Percentiles rank a stretch among this genome's conserved stretches.
phyloP scores from a whole-genome alignment of 176 grass and related monocot genomes.

The Hsuehochloa calcarea region DNA sequence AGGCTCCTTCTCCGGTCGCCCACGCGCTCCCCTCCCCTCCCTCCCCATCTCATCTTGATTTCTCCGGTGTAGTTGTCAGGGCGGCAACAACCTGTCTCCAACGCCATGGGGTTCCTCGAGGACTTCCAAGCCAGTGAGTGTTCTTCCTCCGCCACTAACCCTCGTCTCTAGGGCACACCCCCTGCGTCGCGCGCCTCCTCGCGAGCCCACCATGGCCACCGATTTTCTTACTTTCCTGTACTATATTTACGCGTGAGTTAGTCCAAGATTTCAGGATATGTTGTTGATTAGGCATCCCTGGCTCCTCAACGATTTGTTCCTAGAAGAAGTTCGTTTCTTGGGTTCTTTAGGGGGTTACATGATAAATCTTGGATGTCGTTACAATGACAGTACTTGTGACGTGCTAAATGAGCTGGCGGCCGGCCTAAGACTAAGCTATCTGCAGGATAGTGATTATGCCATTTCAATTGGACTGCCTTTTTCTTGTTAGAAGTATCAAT shows the following conservation, averaged over 20 bases:
- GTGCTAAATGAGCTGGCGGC: not conserved
- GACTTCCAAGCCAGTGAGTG: conserved; percentile 69
- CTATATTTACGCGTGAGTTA: not conserved
- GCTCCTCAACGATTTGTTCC: not conserved
- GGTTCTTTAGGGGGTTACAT: conserved; percentile 1
- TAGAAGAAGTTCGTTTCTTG: not conserved
- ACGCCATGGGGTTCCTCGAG: conserved; percentile 60
- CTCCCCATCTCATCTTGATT: not conserved
- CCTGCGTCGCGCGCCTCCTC: not conserved
- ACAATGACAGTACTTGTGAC: not conserved
- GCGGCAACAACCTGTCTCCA: not conserved
- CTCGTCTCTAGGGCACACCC: conserved; percentile 25
- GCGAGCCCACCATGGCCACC: not conserved
- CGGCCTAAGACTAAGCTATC: not conserved
- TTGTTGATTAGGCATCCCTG: not conserved
- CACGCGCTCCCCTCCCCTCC: not conserved
- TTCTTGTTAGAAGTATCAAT: not conserved
- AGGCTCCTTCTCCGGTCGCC: conserved; percentile 22
- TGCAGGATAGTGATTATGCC: conserved; percentile 14
- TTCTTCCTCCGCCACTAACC: conserved; percentile 3
- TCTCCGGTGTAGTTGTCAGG: not conserved
- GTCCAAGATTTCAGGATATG: not conserved
- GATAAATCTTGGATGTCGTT: not conserved
- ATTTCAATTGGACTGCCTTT: not conserved
- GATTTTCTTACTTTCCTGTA: not conserved